These are phyloP conservation scores for Cladophialophora exuberans DNA, from an alignment of 2,329 filamentous ascomycete genomes.

Conservation along the genomic window DNA sequence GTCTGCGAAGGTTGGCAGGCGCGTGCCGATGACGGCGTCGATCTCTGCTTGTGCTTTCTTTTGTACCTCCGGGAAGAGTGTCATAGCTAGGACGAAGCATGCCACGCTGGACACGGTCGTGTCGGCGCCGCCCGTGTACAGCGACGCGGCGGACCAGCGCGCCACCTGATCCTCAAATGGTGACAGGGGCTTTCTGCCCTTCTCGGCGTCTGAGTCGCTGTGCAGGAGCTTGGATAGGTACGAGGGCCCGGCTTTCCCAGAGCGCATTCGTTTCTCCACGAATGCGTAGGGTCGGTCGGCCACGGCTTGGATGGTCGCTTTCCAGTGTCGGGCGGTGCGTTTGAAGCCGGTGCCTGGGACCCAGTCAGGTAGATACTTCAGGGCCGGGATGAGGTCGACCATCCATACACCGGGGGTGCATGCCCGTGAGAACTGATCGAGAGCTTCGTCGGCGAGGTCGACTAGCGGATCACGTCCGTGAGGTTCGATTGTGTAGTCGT, in stretches of 20 bases:
- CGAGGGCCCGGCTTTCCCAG: conserved; percentile 39
- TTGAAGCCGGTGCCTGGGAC: conserved; percentile 52
- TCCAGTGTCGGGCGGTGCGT: conserved; percentile 44
- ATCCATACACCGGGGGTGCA: conserved; percentile 48
- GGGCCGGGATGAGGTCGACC: conserved; percentile 51
- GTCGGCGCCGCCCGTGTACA: conserved; percentile 50
- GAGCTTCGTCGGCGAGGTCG: conserved; percentile 43
- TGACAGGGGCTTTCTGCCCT: too few species aligned
- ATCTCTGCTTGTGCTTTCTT: conserved; percentile 49
- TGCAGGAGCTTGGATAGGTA: conserved; percentile 47
- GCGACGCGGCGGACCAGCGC: conserved; percentile 48
- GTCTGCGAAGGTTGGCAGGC: conserved; percentile 44
- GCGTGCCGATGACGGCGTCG: conserved; percentile 44
- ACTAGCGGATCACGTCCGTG: conserved; percentile 49
- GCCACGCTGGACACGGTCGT: conserved; percentile 48
- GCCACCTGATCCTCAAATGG: conserved; percentile 41
- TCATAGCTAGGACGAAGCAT: conserved; percentile 57
- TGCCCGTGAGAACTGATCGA: conserved; percentile 47
- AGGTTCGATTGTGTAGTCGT: conserved; percentile 51
- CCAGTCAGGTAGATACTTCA: conserved; percentile 50
- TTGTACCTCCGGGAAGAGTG: conserved; percentile 54
- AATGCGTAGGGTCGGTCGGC: conserved; percentile 49
- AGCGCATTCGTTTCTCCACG: conserved; percentile 45
- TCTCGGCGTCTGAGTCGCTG: conserved; percentile 37
- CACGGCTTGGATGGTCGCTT: conserved; percentile 36